Evolutionary conservation across 345 rosid species (phyloP), one percentile per base, ranked within the genome.

Genomic region (Brassica rapa): DNA sequence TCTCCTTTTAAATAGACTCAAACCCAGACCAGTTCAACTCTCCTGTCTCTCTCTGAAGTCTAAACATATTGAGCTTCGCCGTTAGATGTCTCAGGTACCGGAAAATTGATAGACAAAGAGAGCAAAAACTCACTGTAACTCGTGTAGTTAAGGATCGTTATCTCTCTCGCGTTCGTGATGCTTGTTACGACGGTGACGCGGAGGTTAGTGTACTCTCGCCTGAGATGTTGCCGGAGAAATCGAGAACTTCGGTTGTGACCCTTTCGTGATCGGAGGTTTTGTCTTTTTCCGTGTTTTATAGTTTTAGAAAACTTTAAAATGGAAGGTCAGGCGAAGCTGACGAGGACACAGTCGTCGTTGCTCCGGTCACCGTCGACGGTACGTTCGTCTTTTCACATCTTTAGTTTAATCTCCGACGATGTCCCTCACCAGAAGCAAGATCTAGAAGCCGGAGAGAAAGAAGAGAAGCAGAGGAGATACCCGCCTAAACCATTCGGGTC

Each of bases 331-430:
- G 77, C 87, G 76, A 87, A 88, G 93, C 90, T 92, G 1, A 93
- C 96, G 68, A 82, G 97, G 70, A 92, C 93, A 0, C 87, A 89
- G 66, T 94, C 98, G 1, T 91, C 94, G 37, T 90, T 94, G 56
- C 92, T 94, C 82, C 91, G 97, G 14, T 92, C 97, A 27, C 84
- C 92, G 1, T 88, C 97, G 21, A 91, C 92, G 79, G 79, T 89
- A 66, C 86, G 97, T 71, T 91, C 98, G 21, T 92, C 98, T 70
- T 82, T 91, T 71, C 97, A 89, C 57, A 94, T 97, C 78, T 80
- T 94, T 27, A 71, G 81, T 33, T 84, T 87, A 63, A 81, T 90
- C 75, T 79, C 81, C 39, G 93, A 90, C 69, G 85, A 77, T 46
- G 57, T 41, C 24, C 19, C 37, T 37, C n/a, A 73, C 41, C 69